These are phyloP conservation scores for Nannochloropsis gaditana DNA, from an alignment of 108 stramenopile genomes.

Conservation along the genomic window DNA sequence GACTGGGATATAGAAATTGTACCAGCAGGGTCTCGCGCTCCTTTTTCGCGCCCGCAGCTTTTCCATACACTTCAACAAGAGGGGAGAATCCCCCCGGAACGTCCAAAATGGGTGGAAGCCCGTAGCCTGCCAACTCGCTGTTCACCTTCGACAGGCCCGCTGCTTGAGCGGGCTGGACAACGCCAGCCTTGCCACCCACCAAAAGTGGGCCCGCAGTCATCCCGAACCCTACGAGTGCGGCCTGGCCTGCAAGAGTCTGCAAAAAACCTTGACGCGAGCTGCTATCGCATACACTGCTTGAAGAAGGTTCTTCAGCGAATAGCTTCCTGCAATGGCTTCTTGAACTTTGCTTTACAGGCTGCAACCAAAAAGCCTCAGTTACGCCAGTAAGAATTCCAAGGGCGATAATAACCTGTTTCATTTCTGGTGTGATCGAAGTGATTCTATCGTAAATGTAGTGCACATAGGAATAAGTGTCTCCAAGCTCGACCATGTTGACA, in stretches of 20 bases:
- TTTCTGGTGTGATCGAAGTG: no score
- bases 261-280: background rate
- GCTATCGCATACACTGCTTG: background rate
- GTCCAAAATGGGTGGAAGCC: conserved; percentile 62
- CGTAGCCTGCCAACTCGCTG: conserved; percentile 48
- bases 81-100: conserved; percentile 72
- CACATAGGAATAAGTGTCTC: no score
- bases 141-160: conserved; percentile 14
- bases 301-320: no score
- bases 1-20: conserved; percentile 70
- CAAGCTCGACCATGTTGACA: no score
- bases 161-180: background rate
- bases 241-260: background rate
- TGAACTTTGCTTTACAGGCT: no score
- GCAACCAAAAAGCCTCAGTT: no score
- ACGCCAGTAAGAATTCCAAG: no score
- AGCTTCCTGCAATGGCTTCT: no score
- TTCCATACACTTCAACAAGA: conserved; percentile 68
- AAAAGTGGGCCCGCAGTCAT: background rate
- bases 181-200: background rate
- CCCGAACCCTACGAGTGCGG: background rate
- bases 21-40: conserved; percentile 77
- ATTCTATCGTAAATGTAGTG: no score
- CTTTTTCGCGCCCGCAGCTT: conserved; percentile 63
- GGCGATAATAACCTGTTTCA: no score